Conservation (phyloP, 2,329 filamentous ascomycete species). For the Cercospora sp. region DNA sequence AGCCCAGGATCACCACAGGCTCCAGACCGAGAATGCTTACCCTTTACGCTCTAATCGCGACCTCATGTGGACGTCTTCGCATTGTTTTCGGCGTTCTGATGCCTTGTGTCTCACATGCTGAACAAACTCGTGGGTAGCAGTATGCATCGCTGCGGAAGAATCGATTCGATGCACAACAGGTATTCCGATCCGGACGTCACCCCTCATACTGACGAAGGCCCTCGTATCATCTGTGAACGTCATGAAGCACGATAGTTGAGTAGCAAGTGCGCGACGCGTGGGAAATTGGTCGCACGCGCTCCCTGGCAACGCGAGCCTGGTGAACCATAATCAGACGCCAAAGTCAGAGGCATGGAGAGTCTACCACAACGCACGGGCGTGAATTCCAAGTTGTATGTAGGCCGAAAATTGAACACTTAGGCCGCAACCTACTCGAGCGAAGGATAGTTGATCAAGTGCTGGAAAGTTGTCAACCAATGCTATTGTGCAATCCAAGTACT, state of each 20-base stretch:
- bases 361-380: background rate
- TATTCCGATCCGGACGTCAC: background rate
- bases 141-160: background rate
- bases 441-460: background rate
- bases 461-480: background rate
- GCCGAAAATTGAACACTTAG: background rate
- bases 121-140: background rate
- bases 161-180: background rate
- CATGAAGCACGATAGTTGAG: background rate
- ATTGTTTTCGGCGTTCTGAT: background rate
- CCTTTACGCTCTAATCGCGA: background rate
- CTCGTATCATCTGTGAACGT: background rate
- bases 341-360: background rate
- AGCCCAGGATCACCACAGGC: background rate
- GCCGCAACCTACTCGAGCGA: too few species aligned
- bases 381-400: background rate
- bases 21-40: background rate
- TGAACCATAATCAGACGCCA: background rate
- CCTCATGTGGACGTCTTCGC: background rate
- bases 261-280: background rate
- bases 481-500: conserved; percentile 1
- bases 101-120: background rate
- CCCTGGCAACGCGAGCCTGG: background rate
- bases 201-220: background rate
- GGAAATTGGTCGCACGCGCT: background rate